A percentile compares a stretch with the other conserved stretches of the same genome.
These are phyloP conservation scores for Penicillium angulare DNA, from an alignment of 495 filamentous ascomycete genomes.

Conservation along the genomic window DNA sequence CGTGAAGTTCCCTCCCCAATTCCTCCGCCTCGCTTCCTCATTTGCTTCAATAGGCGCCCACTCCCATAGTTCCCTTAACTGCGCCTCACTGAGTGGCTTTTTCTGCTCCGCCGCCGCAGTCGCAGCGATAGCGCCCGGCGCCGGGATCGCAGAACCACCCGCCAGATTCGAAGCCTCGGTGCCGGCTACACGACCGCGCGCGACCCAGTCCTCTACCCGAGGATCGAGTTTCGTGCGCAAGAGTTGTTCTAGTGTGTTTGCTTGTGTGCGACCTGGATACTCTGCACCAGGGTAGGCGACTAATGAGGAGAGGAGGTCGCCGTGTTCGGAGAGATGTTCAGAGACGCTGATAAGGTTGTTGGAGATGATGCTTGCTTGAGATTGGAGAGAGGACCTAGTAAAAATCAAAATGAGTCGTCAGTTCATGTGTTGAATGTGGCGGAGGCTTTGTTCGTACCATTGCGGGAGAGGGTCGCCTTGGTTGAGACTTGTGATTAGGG, in stretches of 20 bases:
- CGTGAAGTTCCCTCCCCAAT: constrained; percentile 65
- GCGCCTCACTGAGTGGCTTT: constrained; percentile 35
- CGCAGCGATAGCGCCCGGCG: no score
- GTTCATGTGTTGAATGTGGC: not conserved
- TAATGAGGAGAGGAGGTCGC: constrained; percentile 58
- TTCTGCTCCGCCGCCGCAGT: constrained; percentile 7
- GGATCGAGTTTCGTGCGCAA: constrained; percentile 82
- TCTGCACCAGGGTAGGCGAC: constrained; percentile 72
- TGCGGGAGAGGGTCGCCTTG: constrained; percentile 57
- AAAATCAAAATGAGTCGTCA: constrained; percentile 7
- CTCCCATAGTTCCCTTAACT: constrained; percentile 45
- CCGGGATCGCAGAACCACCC: no score
- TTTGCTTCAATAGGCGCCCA: constrained; percentile 54
- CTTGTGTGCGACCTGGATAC: constrained; percentile 70
- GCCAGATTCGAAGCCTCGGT: no score
- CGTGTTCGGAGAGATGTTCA: constrained; percentile 54
- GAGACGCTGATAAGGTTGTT: constrained; percentile 60
- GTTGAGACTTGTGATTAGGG: constrained; percentile 55
- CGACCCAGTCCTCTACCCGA: constrained; percentile 68
- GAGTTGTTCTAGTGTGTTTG: constrained; percentile 58
- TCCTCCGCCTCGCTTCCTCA: constrained; percentile 44
- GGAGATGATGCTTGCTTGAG: constrained; percentile 62
- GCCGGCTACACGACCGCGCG: constrained; percentile 51
- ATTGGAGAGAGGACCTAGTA: constrained; percentile 65
- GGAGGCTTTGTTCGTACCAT: constrained; percentile 43